Percentiles rank a stretch among this genome's conserved stretches.
phyloP scores from a whole-genome alignment of 345 rosid species.

The Gossypium arboreum region DNA sequence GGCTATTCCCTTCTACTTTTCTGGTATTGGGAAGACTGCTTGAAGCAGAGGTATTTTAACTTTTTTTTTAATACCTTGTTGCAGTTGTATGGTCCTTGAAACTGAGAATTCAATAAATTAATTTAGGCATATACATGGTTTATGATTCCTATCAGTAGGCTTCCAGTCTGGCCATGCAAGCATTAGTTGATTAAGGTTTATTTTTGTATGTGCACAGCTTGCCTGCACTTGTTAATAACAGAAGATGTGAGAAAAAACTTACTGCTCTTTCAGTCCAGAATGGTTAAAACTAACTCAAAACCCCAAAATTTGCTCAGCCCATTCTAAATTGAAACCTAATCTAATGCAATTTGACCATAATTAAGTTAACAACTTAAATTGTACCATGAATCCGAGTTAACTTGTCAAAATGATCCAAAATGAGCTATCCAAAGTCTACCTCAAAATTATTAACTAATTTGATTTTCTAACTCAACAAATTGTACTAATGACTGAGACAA shows the following conservation, averaged over 20 bases:
- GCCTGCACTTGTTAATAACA: background rate
- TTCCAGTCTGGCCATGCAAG: background rate
- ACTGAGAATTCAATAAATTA: background rate
- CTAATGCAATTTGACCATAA: background rate
- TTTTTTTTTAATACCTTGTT: too few species aligned
- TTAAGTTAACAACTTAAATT: background rate
- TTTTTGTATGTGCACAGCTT: background rate
- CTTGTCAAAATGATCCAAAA: background rate
- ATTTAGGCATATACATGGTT: background rate
- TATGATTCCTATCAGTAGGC: background rate
- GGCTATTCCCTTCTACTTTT: conserved; percentile 85
- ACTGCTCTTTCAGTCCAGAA: background rate
- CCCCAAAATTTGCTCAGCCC: background rate
- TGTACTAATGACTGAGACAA: background rate
- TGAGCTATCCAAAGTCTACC: background rate
- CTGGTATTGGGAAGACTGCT: conserved; percentile 98
- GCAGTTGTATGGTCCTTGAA: background rate
- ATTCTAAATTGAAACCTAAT: background rate
- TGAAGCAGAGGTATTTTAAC: conserved; percentile 69
- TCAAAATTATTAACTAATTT: background rate
- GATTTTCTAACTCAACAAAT: background rate
- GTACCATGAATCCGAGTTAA: background rate
- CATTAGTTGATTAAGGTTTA: background rate
- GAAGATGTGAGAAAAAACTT: background rate
- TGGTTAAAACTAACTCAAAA: background rate